Base-by-base conservation (phyloP, 2,329 filamentous ascomycete genomes). In the Lachnellula cervina region DNA sequence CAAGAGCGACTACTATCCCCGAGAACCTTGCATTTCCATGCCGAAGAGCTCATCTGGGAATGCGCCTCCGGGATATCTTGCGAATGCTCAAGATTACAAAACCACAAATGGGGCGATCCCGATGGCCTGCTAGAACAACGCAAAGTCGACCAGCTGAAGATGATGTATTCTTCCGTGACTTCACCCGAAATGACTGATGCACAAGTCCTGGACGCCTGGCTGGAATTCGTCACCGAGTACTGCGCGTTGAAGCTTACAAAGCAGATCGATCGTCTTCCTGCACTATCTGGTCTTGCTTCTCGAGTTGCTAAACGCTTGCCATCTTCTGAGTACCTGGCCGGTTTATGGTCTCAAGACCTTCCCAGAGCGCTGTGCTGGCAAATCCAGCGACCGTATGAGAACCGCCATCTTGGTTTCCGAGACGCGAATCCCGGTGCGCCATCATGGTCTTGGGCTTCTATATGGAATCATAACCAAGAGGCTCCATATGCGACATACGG, bases 41-140 rank as follows among this genome's bases (percentile, higher is more conserved):
- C 47, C 9, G 47, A 49, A 23, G 47, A 49, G 34, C 34, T 49
- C n/a, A 49, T 49, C n/a, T 49, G 47, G 47, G 47, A 49, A 21
- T 49, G 47, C 21, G 47, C 47, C 13, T 49, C 47, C 11, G 47
- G 47, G 25, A 37, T 49, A 14, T 49, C 47, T 9, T 49, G 47
- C 19, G 47, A 49, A 38, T 49, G 47, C 17, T 49, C 47, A 9
- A 38, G 47, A 14, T n/a, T 49, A 19, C 28, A 40, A 25, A 37
- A 40, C 14, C 35, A 37, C 21, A 34, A 49, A 38, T 19, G 32
- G 16, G 47, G 47, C 14, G 34, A 49, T n/a, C 47, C 47, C 4
- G 34, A 49, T 25, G 47, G 47, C 9, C 47, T 49, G 11, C 28
- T 49, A 17, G 28, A 49, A 49, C 47, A 49, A 38, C 32, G 32